Percentiles rank a stretch among this genome's conserved stretches.
Conservation (phyloP, 139 green algal genomes). For the Volvox africanus region DNA sequence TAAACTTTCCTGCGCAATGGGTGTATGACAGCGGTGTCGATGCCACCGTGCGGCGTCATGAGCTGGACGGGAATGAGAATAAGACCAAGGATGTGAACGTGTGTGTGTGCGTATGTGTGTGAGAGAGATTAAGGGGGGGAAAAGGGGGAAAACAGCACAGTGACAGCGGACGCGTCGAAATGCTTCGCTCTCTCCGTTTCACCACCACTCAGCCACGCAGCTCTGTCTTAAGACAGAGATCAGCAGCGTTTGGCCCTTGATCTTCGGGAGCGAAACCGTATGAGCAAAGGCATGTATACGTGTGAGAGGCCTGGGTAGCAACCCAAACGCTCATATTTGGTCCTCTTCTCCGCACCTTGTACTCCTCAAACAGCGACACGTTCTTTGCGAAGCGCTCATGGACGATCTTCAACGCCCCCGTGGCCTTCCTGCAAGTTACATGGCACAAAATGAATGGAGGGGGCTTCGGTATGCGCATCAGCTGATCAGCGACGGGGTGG, state of each 20-base stretch:
- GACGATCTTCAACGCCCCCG: conserved; percentile 87
- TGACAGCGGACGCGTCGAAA: neutral
- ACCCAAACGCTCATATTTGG: too few relatives aligned
- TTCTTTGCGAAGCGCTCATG: conserved; percentile 94
- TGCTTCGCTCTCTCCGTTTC: too few relatives aligned
- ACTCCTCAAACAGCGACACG: conserved; percentile 45
- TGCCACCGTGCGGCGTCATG: too few relatives aligned
- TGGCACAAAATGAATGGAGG: too few relatives aligned
- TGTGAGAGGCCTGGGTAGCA: too few relatives aligned
- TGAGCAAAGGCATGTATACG: too few relatives aligned
- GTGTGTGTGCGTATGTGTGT: neutral
- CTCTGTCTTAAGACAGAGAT: too few relatives aligned
- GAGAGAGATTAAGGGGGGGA: neutral
- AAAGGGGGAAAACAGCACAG: neutral
- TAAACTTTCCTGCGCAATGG: conserved; percentile 59
- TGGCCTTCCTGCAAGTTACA: conserved; percentile 73
- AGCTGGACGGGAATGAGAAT: neutral
- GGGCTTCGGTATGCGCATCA: too few relatives aligned
- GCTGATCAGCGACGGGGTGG: too few relatives aligned
- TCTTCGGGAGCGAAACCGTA: too few relatives aligned
- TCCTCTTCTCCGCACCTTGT: conserved; percentile 44
- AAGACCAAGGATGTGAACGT: neutral
- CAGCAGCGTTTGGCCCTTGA: too few relatives aligned
- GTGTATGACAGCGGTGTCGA: neutral
- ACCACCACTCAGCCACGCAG: too few relatives aligned